These are phyloP conservation scores for Corymbia calophylla DNA, from an alignment of 441 rosid genomes.

Conservation along the genomic window DNA sequence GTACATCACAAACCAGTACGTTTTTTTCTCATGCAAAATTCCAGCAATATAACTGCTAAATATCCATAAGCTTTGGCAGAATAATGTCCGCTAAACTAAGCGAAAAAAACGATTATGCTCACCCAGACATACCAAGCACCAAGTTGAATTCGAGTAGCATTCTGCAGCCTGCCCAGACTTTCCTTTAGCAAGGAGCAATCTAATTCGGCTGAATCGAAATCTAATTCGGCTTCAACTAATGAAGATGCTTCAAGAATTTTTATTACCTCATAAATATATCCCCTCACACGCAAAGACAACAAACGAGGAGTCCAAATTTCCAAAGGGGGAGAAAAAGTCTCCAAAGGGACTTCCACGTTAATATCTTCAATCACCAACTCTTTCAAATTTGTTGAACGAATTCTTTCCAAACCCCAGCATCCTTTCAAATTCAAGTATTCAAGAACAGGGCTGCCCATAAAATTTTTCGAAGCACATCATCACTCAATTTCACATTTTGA, in stretches of 20 bases:
- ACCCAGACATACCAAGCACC: background rate
- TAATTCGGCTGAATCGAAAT: background rate
- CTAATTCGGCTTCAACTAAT: background rate
- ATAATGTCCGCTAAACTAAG: background rate
- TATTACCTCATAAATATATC: background rate
- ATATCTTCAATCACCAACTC: background rate
- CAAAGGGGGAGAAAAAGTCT: background rate
- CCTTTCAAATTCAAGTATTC: background rate
- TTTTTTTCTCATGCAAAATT: background rate
- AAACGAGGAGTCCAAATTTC: background rate
- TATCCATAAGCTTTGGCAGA: background rate
- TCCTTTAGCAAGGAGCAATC: background rate
- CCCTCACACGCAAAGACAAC: background rate
- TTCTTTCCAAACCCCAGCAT: background rate
- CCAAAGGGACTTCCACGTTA: background rate
- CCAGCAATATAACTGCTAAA: background rate
- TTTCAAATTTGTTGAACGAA: background rate
- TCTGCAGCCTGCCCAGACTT: background rate
- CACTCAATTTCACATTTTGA: background rate
- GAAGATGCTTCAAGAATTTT: background rate
- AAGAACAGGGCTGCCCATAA: background rate
- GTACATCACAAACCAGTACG: background rate
- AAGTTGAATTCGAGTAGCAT: background rate
- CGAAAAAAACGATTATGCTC: background rate
- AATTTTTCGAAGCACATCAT: background rate